Base-by-base conservation (phyloP, 2,329 filamentous ascomycete genomes). In the Diaporthe amygdali region DNA sequence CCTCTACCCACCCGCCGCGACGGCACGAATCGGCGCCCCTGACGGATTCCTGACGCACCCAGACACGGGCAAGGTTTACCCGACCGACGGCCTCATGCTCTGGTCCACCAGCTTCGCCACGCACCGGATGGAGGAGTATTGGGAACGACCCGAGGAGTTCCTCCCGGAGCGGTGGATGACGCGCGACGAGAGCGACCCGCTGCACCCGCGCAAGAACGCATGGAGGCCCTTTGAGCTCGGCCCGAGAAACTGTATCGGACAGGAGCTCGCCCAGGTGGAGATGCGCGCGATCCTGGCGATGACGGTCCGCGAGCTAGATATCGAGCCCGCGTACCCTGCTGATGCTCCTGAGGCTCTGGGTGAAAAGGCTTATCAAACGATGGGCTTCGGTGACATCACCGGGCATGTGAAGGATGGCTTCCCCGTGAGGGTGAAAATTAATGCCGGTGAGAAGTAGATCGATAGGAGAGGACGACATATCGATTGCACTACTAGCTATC, bases 1-100 rank as follows among this genome's bases (percentile, higher is more conserved):
- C 2, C 74, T 90, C 25, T 87, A 84, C 70, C 87, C 88, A 0
- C 82, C 87, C 2, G 85, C 71, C 77, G 81, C 80, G 39, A 81
- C 82, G 2, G 77, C 83, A 20, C 81, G 85, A 20, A 66, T 72
- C 1, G 81, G 80, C 8, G 20, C 37, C 12, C n/a, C 69, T 5
- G 79, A 79, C 32, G 77, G 79, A 69, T 80, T 79, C n/a, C 73
- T 83, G 69, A 81, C 78, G 41, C 78, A 86, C 41, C 69, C 70
- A 7, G 61, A 52, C 52, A 77, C 82, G 2, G 84, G 83, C 14
- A 76, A 80, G 32, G 71, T 76, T 1, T 83, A 82, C 70, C 80
- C 82, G 5, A 77, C 80, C 3, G 81, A 82, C 20, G 76, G 78
- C 5, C 81, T 78, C 15, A 47, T 63, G 49, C 44, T 78, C 9